A percentile compares a stretch with the other conserved stretches of the same genome.
These are phyloP conservation scores for Trichophyton verrucosum DNA, from an alignment of 2,329 filamentous ascomycete species.

Conservation along the genomic window DNA sequence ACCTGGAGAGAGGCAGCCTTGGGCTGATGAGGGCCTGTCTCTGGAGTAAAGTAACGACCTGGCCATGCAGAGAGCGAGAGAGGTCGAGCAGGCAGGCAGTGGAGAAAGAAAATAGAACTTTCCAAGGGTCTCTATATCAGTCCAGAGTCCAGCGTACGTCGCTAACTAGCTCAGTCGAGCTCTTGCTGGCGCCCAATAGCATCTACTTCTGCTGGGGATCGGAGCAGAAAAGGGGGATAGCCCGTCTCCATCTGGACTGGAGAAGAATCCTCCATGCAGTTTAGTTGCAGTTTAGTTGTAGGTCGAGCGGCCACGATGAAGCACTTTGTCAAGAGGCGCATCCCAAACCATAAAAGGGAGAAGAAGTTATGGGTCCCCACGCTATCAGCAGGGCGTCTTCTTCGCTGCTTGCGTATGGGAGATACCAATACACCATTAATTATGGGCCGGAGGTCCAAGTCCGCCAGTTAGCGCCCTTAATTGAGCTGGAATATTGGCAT, in stretches of 20 bases:
- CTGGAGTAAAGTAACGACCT: too few species aligned
- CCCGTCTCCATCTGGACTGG: neutral
- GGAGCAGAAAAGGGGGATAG: neutral
- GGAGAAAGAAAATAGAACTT: neutral
- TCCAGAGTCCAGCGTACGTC: too few species aligned
- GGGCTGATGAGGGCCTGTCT: neutral
- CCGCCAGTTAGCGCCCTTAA: neutral
- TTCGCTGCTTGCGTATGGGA: neutral
- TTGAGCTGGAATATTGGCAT: neutral
- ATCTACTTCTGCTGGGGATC: neutral
- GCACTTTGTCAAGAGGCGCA: neutral
- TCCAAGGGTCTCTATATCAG: neutral
- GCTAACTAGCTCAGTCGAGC: too few species aligned
- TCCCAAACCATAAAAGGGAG: neutral
- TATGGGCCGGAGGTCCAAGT: neutral
- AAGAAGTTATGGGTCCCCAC: neutral
- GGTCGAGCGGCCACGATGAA: neutral
- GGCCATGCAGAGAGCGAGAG: too few species aligned
- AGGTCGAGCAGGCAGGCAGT: neutral
- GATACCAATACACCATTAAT: neutral
- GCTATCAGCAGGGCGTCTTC: neutral
- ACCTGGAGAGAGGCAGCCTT: neutral
- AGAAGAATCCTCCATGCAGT: neutral
- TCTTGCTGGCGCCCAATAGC: neutral
- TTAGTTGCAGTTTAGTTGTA: neutral